phyloP scores from a whole-genome alignment of 116 monocot species.

The Dioscorea cayenensis region DNA sequence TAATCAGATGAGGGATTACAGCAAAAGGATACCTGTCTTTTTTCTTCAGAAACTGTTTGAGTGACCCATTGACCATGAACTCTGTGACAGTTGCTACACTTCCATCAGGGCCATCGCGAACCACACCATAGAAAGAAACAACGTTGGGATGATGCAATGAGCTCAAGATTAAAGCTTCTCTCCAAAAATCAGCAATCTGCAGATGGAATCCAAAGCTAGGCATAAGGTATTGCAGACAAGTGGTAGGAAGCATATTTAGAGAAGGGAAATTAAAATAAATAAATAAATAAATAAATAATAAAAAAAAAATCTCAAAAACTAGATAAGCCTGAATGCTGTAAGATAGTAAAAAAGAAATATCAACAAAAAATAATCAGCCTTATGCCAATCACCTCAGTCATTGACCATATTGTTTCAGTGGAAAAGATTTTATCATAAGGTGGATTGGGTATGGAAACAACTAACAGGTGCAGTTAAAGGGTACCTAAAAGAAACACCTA shows the following conservation, averaged over 20 bases:
- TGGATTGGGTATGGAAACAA: no score
- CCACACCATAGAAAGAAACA: slow-evolving; percentile 93
- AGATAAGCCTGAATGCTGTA: neutral
- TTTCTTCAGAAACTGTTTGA: slow-evolving; percentile 91
- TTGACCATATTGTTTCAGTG: no score
- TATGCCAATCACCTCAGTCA: no score
- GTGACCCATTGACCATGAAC: slow-evolving; percentile 98
- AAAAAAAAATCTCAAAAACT: no score
- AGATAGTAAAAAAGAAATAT: neutral
- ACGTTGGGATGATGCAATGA: slow-evolving; percentile 96
- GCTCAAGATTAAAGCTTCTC: slow-evolving; percentile 76
- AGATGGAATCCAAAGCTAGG: slow-evolving; percentile 6
- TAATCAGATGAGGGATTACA: neutral
- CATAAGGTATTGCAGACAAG: neutral
- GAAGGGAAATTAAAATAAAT: no score
- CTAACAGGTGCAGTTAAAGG: no score
- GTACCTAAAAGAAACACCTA: no score
- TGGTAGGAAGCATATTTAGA: no score
- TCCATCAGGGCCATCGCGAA: slow-evolving; percentile 92
- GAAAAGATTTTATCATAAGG: no score
- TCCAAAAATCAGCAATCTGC: slow-evolving; percentile 97
- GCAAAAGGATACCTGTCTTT: slow-evolving; percentile 69
- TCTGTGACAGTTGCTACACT: slow-evolving; percentile 94
- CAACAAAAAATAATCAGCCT: no score
- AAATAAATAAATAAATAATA: no score